Base-by-base conservation (phyloP, 2,329 filamentous ascomycete species). In the Microascus cirrosus region DNA sequence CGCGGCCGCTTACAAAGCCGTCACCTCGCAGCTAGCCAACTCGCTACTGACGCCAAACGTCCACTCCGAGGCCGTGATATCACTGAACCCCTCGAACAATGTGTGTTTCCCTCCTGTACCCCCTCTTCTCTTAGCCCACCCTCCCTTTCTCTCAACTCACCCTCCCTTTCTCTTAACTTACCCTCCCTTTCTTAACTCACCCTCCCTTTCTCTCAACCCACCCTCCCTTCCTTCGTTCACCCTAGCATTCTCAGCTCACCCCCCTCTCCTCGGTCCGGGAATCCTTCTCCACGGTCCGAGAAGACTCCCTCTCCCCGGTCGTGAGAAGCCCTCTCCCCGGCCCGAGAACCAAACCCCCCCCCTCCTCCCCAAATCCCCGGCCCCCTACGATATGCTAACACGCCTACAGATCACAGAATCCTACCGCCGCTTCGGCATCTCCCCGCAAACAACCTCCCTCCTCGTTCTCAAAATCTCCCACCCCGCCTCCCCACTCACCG, bases 351-450 rank as follows among this genome's bases (percentile, higher is more conserved):
- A n/a, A n/a, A n/a, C n/a, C n/a, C n/a, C n/a, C n/a, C n/a, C n/a
- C n/a, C n/a, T n/a, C n/a, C n/a, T n/a, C n/a, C n/a, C n/a, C n/a
- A n/a, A n/a, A n/a, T n/a, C n/a, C n/a, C n/a, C n/a, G n/a, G n/a
- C n/a, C n/a, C n/a, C n/a, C n/a, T n/a, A n/a, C 36, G 36, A 13
- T 55, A 53, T 60, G 11, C 51, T 60, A 54, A 63, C 62, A 53
- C 53, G 3, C 55, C 56, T 35, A 35, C 7, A 95, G 90, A 97
- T 99, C 66, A 83, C 90, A 56, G 92, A 96, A 64, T 86, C 91
- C 0, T 97, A 97, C 72, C 86, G 90, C 35, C 86, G 87, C 57
- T 96, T 94, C 67, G 94, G 94, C 54, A 85, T 97, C 59, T 77
- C 81, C 0, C 82, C 89, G 13, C 74, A 77, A 12, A 94, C 87